Percentiles rank a stretch among this genome's conserved stretches.
These are phyloP conservation scores for Boletus smithii DNA, from an alignment of 1,284 basidiomycete genomes.

Conservation along the genomic window DNA sequence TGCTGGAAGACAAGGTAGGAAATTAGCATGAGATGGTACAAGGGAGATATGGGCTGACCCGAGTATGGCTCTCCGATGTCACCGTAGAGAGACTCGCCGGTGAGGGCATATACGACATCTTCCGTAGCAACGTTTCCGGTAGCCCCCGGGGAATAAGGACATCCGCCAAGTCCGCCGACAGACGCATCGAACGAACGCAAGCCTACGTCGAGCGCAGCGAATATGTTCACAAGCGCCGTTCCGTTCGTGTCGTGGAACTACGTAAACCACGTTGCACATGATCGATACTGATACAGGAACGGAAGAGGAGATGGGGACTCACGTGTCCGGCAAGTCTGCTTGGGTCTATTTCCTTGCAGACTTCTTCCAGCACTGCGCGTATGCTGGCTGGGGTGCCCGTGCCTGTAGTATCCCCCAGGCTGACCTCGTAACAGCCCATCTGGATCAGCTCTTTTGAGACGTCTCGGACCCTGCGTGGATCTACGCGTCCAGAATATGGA, in stretches of 20 bases:
- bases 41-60: constrained; percentile 12
- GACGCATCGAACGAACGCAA: constrained; percentile 72
- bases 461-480: constrained; percentile 62
- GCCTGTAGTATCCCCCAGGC: constrained; percentile 90
- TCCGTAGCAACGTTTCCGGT: constrained; percentile 94
- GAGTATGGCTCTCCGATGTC: constrained; percentile 21
- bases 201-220: constrained; percentile 60
- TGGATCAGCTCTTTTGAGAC: constrained; percentile 71
- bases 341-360: constrained; percentile 60
- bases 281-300: neutral
- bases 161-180: constrained; percentile 88
- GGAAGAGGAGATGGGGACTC: constrained; percentile 26
- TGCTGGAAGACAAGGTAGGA: constrained; percentile 6
- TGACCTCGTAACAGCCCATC: constrained; percentile 95
- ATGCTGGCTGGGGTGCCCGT: constrained; percentile 76
- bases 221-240: constrained; percentile 71
- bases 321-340: constrained; percentile 73
- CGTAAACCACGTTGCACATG: neutral
- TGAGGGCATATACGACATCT: constrained; percentile 83
- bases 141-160: constrained; percentile 93
- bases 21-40: neutral
- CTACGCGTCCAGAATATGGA: constrained; percentile 82
- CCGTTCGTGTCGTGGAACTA: constrained; percentile 94
- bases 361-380: constrained; percentile 64
- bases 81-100: constrained; percentile 37